Percentiles rank a stretch among this genome's conserved stretches.
Evolutionary conservation across 2,329 filamentous ascomycete species (phyloP).

Genomic region (Alternaria alternata): DNA sequence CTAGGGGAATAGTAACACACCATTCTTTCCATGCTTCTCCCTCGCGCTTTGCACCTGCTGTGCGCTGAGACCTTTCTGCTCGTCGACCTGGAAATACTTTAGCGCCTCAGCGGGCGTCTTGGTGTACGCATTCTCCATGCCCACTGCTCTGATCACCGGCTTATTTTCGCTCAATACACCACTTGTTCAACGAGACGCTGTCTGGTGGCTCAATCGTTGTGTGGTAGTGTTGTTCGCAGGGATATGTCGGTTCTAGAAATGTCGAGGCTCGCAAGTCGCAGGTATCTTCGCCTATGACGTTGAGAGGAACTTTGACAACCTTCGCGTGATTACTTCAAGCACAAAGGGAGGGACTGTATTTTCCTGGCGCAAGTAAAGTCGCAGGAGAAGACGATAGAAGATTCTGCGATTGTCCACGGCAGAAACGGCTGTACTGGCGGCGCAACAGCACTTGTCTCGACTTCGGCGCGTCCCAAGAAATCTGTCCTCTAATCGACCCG

Average conservation of each 20-base stretch:
- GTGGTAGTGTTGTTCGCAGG: constrained; percentile 6
- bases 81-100: constrained; percentile 61
- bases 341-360: constrained; percentile 8
- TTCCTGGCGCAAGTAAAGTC: constrained; percentile 2
- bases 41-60: constrained; percentile 57
- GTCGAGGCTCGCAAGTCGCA: constrained; percentile 1
- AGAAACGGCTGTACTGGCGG: constrained; percentile 15
- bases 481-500: constrained; percentile 22
- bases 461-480: constrained; percentile 18
- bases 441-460: constrained; percentile 19
- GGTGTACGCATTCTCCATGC: constrained; percentile 64
- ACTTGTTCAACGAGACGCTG: background rate
- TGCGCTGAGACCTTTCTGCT: constrained; percentile 60
- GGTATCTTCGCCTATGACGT: constrained; percentile 10
- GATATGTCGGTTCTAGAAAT: constrained; percentile 6
- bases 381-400: constrained; percentile 13
- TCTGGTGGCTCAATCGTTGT: constrained; percentile 1
- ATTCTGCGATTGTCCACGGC: constrained; percentile 13
- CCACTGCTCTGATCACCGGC: constrained; percentile 15
- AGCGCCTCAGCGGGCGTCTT: constrained; percentile 60
- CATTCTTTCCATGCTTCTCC: constrained; percentile 63
- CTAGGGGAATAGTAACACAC: constrained; percentile 44
- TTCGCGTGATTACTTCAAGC: background rate
- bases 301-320: background rate
- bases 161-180: background rate